Evolutionary conservation across 2,329 filamentous ascomycete genomes (phyloP), one percentile per base, ranked within the genome.

Genomic region (Chalaropsis ovoidea): DNA sequence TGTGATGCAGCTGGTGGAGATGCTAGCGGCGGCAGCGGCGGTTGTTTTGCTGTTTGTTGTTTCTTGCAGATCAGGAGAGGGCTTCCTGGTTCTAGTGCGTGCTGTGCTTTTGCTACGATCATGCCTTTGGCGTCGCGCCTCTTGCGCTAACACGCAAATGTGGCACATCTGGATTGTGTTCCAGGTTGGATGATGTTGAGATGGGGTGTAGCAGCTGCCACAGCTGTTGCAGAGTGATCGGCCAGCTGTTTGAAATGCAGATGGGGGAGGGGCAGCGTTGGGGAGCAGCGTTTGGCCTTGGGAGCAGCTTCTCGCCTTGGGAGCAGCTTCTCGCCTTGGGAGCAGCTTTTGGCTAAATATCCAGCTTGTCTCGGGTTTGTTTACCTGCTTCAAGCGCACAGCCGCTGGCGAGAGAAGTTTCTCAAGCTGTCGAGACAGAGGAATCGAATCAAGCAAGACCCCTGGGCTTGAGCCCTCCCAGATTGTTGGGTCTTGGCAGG

Each of bases 401-500:
- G 49, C 1, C 49, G 49, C 17, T 31, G 7, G 11, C 13, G 19
- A 17, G 24, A 8, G 27, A 27, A 35, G 27, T 5, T 47, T 47
- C 3, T 19, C 43, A 17, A 47, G 15, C n/a, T 47, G 43, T 5
- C 3, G 52, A 19, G 52, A 31, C 11, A 58, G 52, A 31, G 24
- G 17, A 17, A 58, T 15, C 15, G 24, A 58, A 52, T 52, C 10
- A 52, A 15, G 47, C 47, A 52, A 24, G 47, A 19, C 15, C 15
- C 22, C 24, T 52, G 3, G 24, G 47, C 47, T 52, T 52, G 24
- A 31, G 27, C 19, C 27, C 27, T 56, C 31, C 52, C 52, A n/a
- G 52, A 10, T 58, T 35, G 13, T 35, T 19, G 52, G 52, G 52
- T 58, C 52, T 58, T 58, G 52, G 52, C 52, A 58, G 52, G 52